Conservation (phyloP, 1,139 yeast genomes). For the Nakaseomyces delphensis region DNA sequence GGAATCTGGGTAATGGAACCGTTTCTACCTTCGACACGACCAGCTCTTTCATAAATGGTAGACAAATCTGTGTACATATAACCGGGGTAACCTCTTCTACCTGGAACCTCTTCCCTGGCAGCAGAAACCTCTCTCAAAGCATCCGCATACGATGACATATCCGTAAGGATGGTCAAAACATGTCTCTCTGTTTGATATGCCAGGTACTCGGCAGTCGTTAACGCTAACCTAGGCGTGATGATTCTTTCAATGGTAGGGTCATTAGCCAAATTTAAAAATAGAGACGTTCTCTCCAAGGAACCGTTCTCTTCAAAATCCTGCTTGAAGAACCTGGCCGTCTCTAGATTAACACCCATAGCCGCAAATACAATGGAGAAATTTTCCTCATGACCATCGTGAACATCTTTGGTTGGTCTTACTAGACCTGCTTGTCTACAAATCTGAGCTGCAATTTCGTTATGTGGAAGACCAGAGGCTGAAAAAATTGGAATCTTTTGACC, state of each 20-base stretch:
- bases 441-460: constrained; percentile 98
- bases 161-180: constrained; percentile 93
- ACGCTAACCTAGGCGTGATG: constrained; percentile 98
- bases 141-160: constrained; percentile 98
- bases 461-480: constrained; percentile 98
- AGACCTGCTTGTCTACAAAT: constrained; percentile 99
- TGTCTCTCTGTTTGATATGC: constrained; percentile 99
- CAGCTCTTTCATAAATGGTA: constrained; percentile 98
- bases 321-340: constrained; percentile 88
- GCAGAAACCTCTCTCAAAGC: constrained; percentile 99
- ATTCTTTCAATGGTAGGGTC: constrained; percentile 99
- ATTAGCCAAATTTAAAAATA: constrained; percentile 93
- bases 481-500: constrained; percentile 99
- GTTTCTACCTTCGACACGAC: constrained; percentile 98
- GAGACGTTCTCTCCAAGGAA: constrained; percentile 91
- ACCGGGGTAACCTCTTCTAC: constrained; percentile 99
- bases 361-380: constrained; percentile 98
- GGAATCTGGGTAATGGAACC: constrained; percentile 99
- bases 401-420: constrained; percentile 98
- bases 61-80: constrained; percentile 99
- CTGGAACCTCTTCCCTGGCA: constrained; percentile 99
- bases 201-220: constrained; percentile 95
- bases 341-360: constrained; percentile 94
- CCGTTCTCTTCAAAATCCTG: constrained; percentile 99
- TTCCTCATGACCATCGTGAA: constrained; percentile 98